phyloP scores from a whole-genome alignment of 331 rosid species.

The Erythrophleum ivorense region DNA sequence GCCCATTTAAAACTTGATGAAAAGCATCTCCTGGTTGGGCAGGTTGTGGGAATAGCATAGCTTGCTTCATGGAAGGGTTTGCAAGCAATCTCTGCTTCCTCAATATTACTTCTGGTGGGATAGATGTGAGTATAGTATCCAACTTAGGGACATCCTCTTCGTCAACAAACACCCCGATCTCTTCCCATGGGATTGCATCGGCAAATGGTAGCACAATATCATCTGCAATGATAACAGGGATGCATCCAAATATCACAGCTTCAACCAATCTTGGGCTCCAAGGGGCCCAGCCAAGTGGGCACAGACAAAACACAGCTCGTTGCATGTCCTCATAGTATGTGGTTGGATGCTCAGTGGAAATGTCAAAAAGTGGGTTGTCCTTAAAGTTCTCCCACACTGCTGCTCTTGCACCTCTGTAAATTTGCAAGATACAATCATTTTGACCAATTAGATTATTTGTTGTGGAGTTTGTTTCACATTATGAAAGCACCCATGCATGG shows the following conservation, averaged over 20 bases:
- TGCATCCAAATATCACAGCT: conserved; percentile 96
- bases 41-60: conserved; percentile 93
- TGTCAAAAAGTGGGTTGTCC: conserved; percentile 91
- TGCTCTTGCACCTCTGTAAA: conserved; percentile 90
- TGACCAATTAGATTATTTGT: not conserved
- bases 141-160: conserved; percentile 86
- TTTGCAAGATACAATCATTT: conserved; percentile 28
- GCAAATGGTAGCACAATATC: conserved; percentile 96
- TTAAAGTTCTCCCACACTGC: conserved; percentile 99
- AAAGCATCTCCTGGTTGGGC: conserved; percentile 89
- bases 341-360: conserved; percentile 90
- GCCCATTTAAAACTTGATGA: conserved; percentile 93
- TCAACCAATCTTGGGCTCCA: conserved; percentile 98
- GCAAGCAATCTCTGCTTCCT: conserved; percentile 95
- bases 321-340: conserved; percentile 99
- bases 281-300: conserved; percentile 99
- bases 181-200: conserved; percentile 98
- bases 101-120: conserved; percentile 76
- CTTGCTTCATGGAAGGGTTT: conserved; percentile 98
- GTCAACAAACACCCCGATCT: conserved; percentile 82
- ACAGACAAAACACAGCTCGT: conserved; percentile 90
- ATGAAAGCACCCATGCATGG: conserved; percentile 1
- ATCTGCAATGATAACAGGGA: conserved; percentile 94
- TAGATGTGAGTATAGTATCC: conserved; percentile 84
- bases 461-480: not conserved